phyloP scores from a whole-genome alignment of 2,329 filamentous ascomycete species.

The Orbilia oligospora region DNA sequence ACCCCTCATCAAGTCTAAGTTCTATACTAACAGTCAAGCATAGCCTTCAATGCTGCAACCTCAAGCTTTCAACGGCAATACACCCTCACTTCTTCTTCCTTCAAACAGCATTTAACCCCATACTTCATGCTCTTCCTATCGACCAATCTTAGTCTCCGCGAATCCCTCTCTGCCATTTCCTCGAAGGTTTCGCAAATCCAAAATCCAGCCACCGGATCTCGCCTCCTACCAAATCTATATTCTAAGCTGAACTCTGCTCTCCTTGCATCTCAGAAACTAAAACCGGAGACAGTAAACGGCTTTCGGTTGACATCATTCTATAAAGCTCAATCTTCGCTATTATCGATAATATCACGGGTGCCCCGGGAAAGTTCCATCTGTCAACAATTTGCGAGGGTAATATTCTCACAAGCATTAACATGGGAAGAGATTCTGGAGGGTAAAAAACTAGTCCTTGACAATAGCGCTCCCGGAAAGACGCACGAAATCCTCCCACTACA shows the following conservation, averaged over 20 bases:
- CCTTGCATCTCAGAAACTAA: constrained; percentile 13
- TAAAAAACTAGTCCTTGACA: constrained; percentile 40
- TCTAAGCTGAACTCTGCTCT: constrained; percentile 36
- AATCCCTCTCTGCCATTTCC: constrained; percentile 32
- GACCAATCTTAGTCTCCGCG: constrained; percentile 36
- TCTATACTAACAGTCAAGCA: not conserved
- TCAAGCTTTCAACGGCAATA: constrained; percentile 26
- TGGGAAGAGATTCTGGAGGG: constrained; percentile 58
- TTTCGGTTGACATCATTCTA: constrained; percentile 29
- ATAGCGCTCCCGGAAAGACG: not conserved
- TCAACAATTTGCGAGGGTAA: constrained; percentile 33
- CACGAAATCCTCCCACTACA: constrained; percentile 30
- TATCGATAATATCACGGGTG: constrained; percentile 36
- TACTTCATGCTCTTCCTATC: constrained; percentile 50
- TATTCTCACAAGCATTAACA: constrained; percentile 41
- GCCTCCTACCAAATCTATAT: constrained; percentile 40
- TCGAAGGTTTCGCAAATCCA: constrained; percentile 21
- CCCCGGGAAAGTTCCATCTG: constrained; percentile 25
- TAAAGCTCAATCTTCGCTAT: constrained; percentile 36
- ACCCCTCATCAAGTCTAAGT: not conserved
- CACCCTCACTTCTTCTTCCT: constrained; percentile 15
- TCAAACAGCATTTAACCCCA: constrained; percentile 34
- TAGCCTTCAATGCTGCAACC: constrained; percentile 41
- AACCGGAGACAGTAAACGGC: constrained; percentile 6
- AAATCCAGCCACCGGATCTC: not conserved